Evolutionary conservation across 768 basidiomycete species (phyloP), one percentile per base, ranked within the genome.

Genomic region (Suillus discolor): DNA sequence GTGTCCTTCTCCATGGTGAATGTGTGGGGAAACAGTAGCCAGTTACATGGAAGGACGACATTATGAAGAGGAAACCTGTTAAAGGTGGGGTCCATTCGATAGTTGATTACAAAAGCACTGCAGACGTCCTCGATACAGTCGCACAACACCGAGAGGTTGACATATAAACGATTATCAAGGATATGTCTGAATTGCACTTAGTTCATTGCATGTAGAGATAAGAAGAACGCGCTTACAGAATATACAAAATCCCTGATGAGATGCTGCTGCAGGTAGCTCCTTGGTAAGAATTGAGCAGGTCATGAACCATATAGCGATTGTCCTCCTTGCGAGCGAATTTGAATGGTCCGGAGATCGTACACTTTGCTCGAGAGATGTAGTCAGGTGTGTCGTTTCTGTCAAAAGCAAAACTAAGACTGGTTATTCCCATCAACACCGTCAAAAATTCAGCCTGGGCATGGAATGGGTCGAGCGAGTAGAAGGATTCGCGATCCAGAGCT

Each of bases 1-100:
- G 65, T 41, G 5, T 67, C 65, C 65, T 70, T 70, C 47, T 68
- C 57, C 0, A 1, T 18, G 7, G 34, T 73, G 61, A 70, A 68
- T 63, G 66, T 69, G 18, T 66, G 65, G 54, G 69, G 57, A 39
- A 47, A n/a, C 20, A 76, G 39, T 23, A 87, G 69, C 87, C 87
- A 90, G 61, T 80, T 83, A 2, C 80, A 80, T 0, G 89, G 89
- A 41, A 90, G 78, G 5, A 82, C 81, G 36, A 86, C 67, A 16
- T 79, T 77, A 69, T 89, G 83, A 0, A 87, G 71, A 53, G 53
- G 68, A 49, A 4, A 60, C 5, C n/a, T 62, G 0, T 49, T 66
- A 5, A 15, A 57, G 0, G 0, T 23, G 25, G 15, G 66, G 45
- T 36, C 69, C 67, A 63, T 73, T 71, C 72, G 73, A 47, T 71